Base-by-base conservation (phyloP, 371 early-diverging fungal species). In the Mortierella sp. region DNA sequence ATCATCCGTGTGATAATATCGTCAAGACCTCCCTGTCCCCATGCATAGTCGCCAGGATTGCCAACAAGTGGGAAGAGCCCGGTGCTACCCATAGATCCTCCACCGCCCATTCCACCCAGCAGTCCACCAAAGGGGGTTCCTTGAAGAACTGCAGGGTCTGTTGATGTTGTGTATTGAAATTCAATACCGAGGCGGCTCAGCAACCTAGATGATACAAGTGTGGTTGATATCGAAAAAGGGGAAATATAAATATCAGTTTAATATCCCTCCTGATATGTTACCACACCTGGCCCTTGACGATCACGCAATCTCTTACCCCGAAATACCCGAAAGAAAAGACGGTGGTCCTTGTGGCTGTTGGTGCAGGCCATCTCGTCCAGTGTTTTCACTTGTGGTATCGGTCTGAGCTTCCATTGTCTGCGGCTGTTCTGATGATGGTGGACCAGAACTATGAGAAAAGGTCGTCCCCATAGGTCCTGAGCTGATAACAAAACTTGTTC, bases 1-100 rank as follows among this genome's bases (percentile, higher is more conserved):
- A 95, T 94, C 73, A 95, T 75, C 66, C 91, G 94, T 12, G 93
- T 87, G 60, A 95, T 93, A 60, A 95, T 93, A 70, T 95, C 91
- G 75, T 95, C 95, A 18, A 93, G 84, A 12, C 90, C 94, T 55
- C 81, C 73, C 63, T 88, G 88, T 22, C 85, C 83, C 80, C 88
- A 89, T 12, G 85, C 93, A 81, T 92, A 92, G 68, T 92, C 93
- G 22, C 89, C 87, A 30, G 91, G 91, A 66, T 91, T 90, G 20
- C 85, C 81, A 10, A 55, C 73, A 28, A 86, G 66, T 20, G 75
- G 73, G 57, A 77, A 66, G 10, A 84, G 45, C 4, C 59, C 68
- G 3, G 63, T 40, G 10, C 72, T 47, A 40, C 52, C n/a, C n/a
- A n/a, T n/a, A n/a, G n/a, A 45, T 45, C 61, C 66, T 6, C 70